Evolutionary conservation across 352 stramenopile species (phyloP).

Genomic region (Phytophthora fragariaefolia): DNA sequence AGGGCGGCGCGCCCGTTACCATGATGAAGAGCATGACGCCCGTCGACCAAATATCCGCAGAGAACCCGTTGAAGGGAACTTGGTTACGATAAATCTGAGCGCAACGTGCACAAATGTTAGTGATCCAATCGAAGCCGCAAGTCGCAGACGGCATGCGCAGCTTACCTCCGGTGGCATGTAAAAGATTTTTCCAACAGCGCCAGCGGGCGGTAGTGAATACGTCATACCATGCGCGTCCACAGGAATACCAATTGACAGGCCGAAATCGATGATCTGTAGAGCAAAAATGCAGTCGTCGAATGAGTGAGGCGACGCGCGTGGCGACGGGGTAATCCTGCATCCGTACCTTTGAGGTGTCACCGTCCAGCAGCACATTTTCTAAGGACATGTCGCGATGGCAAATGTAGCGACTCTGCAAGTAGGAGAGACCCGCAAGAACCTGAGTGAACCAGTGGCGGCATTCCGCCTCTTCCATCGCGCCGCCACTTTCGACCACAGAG

Average conservation of each 20-base stretch:
- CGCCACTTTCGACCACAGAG: constrained; percentile 81
- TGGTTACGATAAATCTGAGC: constrained; percentile 89
- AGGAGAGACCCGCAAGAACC: constrained; percentile 79
- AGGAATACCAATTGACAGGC: constrained; percentile 83
- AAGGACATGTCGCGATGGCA: constrained; percentile 90
- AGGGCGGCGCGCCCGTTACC: constrained; percentile 92
- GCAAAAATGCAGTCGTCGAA: not conserved
- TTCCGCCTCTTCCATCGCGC: constrained; percentile 78
- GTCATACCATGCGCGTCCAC: constrained; percentile 87
- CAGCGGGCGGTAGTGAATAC: constrained; percentile 80
- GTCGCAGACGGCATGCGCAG: not conserved
- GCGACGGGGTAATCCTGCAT: not conserved
- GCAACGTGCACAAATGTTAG: constrained; percentile 5
- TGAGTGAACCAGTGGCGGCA: constrained; percentile 88
- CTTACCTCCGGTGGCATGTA: constrained; percentile 89
- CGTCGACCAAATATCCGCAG: constrained; percentile 94
- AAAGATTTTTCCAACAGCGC: constrained; percentile 89
- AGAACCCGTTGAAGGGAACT: constrained; percentile 92
- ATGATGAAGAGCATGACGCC: constrained; percentile 97
- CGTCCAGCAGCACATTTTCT: constrained; percentile 87
- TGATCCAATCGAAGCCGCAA: not conserved
- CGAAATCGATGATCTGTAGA: constrained; percentile 87
- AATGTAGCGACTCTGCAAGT: constrained; percentile 86
- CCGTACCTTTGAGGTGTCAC: constrained; percentile 80
- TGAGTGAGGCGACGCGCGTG: not conserved